Evolutionary conservation across 345 rosid species (phyloP), one percentile per base, ranked within the genome.

Genomic region (Eucalyptus regnans): DNA sequence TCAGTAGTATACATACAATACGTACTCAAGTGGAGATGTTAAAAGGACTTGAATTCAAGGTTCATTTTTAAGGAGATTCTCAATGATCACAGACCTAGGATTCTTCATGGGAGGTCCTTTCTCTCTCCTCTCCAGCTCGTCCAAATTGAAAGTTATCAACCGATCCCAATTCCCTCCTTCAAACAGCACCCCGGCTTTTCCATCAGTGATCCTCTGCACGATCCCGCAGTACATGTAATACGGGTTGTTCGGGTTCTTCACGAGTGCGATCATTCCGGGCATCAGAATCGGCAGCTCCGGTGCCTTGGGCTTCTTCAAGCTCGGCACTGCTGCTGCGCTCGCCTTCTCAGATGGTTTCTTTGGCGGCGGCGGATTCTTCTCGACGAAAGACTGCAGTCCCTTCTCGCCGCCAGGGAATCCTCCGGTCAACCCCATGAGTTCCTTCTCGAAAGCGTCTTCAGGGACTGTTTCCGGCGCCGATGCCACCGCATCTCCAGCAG

Each of bases 91-190:
- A 46, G 99, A 97, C 91, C 88, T 94, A 18, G 97, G 98, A 91
- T 94, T 97, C 92, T 94, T 96, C 89, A 95, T 95, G 0, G 97
- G 98, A 89, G 97, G 98, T 15, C 97, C 98, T 87, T 95, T 95
- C 37, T 97, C 99, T 90, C 98, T 92, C 51, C 97, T 90, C 88
- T 97, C 95, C 5, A 97, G 98, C 94, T 96, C 98, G 76, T 96
- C 97, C 49, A 96, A 95, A 88, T 95, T 90, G 92, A 96, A 95
- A 23, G 99, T 95, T 15, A 96, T 92, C 89, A 97, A 87, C 80
- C 95, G 93, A 90, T 96, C 98, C 98, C 98, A 94, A 88, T 91
- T 95, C 85, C 99, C 98, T 90, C 99, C 98, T 91, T 96, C 98
- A 11, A 97, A 94, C 88, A 96, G 91, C 25, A 97, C 98, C 62